phyloP scores from a whole-genome alignment of 2,329 filamentous ascomycete species.

The Raffaelea albimanens region DNA sequence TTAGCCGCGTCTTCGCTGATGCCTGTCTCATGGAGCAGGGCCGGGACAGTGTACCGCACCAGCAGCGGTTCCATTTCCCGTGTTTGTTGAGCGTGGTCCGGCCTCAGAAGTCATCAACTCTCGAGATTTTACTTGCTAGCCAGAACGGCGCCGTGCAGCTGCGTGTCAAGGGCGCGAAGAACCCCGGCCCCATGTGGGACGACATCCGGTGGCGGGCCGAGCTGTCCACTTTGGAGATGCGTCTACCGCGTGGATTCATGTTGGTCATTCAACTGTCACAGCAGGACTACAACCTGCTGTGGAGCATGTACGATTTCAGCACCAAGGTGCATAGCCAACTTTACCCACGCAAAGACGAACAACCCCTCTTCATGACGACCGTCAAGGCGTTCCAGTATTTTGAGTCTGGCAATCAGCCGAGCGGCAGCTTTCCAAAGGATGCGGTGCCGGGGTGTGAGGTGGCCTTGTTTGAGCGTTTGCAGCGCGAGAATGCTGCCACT shows the following conservation, averaged over 20 bases:
- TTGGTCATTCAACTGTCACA: conserved; percentile 63
- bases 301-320: conserved; percentile 79
- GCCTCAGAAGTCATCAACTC: conserved; percentile 55
- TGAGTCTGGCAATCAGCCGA: conserved; percentile 54
- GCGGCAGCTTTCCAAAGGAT: conserved; percentile 67
- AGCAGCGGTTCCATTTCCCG: conserved; percentile 57
- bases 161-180: conserved; percentile 59
- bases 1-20: conserved; percentile 67
- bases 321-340: conserved; percentile 65
- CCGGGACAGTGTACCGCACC: conserved; percentile 36
- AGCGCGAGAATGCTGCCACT: conserved; percentile 60
- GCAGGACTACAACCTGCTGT: conserved; percentile 68
- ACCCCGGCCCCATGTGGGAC: conserved; percentile 65
- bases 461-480: conserved; percentile 63
- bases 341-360: conserved; percentile 50
- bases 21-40: conserved; percentile 67
- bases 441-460: conserved; percentile 62
- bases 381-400: conserved; percentile 73
- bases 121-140: conserved; percentile 67
- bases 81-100: conserved; percentile 70
- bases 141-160: conserved; percentile 72
- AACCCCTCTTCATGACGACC: conserved; percentile 56
- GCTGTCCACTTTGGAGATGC: conserved; percentile 54
- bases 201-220: conserved; percentile 73
- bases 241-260: conserved; percentile 66